phyloP scores from a whole-genome alignment of 2,329 filamentous ascomycete species.

The Cladophialophora exuberans region DNA sequence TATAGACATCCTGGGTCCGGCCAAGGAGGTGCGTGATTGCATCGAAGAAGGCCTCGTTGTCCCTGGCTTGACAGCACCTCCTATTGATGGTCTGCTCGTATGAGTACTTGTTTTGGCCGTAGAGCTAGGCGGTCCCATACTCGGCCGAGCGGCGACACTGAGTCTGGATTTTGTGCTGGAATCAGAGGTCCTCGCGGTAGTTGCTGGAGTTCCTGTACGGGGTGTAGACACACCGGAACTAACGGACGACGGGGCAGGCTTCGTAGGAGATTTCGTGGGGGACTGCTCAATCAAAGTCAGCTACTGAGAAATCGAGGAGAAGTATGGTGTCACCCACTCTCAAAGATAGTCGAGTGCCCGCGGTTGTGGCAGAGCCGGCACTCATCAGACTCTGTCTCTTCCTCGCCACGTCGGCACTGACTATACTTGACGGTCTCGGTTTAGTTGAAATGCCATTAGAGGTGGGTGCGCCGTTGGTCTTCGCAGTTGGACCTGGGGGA shows the following conservation, averaged over 20 bases:
- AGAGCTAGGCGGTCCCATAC: conserved; percentile 67
- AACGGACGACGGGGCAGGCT: conserved; percentile 60
- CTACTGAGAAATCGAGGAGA: background rate
- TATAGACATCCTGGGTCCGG: conserved; percentile 27
- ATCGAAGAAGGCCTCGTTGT: conserved; percentile 42
- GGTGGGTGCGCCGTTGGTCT: conserved; percentile 34
- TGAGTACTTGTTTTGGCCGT: conserved; percentile 13
- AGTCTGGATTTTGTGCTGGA: conserved; percentile 56
- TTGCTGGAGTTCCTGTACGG: conserved; percentile 67
- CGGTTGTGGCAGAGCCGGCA: conserved; percentile 60
- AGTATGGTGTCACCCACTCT: conserved; percentile 38
- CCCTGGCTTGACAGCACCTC: conserved; percentile 23
- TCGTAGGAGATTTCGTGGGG: conserved; percentile 78
- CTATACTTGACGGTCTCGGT: conserved; percentile 45
- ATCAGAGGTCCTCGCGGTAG: conserved; percentile 49
- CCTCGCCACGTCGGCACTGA: conserved; percentile 59
- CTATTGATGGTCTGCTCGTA: conserved; percentile 22
- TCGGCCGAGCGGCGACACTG: conserved; percentile 60
- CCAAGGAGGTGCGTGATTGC: conserved; percentile 40
- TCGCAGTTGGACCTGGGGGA: conserved; percentile 47
- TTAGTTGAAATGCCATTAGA: conserved; percentile 38
- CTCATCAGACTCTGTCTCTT: conserved; percentile 71
- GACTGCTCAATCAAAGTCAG: conserved; percentile 55
- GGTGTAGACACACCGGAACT: conserved; percentile 62
- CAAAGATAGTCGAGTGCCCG: conserved; percentile 39